Conservation (phyloP, 1,284 basidiomycete genomes). For the Mycena sp. region DNA sequence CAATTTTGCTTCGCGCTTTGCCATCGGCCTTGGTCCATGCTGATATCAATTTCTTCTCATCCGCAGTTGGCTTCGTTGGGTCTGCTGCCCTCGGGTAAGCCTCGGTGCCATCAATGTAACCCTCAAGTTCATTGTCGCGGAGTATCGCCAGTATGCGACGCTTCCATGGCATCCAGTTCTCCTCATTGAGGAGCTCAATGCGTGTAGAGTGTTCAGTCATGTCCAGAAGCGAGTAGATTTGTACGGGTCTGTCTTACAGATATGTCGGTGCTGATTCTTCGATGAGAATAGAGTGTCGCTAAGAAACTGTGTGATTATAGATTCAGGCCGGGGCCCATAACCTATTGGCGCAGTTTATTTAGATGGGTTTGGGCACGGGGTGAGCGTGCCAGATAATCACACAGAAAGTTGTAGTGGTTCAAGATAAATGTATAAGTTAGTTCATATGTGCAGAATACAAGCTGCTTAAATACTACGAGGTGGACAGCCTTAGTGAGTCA, state of each 20-base stretch:
- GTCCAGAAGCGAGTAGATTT: neutral
- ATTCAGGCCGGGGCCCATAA: neutral
- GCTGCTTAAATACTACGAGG: too few species aligned
- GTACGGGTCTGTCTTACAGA: too few species aligned
- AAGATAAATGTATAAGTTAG: too few species aligned
- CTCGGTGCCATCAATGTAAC: neutral
- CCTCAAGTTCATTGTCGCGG: neutral
- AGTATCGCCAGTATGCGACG: too few species aligned
- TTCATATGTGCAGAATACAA: too few species aligned
- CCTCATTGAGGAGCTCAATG: neutral
- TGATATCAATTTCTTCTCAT: neutral
- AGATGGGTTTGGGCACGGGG: too few species aligned
- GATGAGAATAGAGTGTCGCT: neutral
- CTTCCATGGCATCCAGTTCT: too few species aligned
- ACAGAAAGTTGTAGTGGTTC: too few species aligned
- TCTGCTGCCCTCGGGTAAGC: neutral
- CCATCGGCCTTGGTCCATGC: neutral
- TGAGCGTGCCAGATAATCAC: too few species aligned
- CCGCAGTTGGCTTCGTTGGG: neutral
- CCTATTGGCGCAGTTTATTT: too few species aligned
- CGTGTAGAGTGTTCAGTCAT: neutral
- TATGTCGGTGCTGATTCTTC: neutral
- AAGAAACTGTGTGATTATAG: neutral
- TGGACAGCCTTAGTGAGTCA: too few species aligned
- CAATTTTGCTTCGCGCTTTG: constrained; percentile 1